These are phyloP conservation scores for Alnus glutinosa DNA, from an alignment of 306 rosid species.

Conservation along the genomic window DNA sequence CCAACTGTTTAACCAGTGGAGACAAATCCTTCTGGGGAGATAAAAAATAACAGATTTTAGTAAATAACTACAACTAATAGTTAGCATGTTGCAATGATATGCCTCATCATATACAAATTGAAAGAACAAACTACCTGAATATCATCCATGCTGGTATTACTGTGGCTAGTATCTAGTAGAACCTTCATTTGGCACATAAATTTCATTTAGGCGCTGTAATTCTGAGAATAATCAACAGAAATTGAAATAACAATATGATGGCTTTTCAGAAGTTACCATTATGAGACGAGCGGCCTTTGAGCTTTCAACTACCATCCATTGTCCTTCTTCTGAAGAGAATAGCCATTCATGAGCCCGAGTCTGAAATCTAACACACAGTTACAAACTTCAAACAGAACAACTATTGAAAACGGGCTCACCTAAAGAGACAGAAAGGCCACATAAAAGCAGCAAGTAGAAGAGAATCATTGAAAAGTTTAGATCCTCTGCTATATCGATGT, in stretches of 20 bases:
- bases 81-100: conserved; percentile 18
- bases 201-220: conserved; percentile 36
- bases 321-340: conserved; percentile 94
- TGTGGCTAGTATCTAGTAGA: conserved; percentile 68
- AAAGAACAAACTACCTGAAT: conserved; percentile 65
- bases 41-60: conserved; percentile 31
- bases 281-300: conserved; percentile 89
- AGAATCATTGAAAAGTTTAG: not conserved
- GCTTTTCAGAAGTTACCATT: conserved; percentile 53
- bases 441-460: not conserved
- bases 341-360: conserved; percentile 86
- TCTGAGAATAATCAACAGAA: conserved; percentile 12
- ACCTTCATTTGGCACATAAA: conserved; percentile 50
- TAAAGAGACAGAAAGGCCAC: not conserved
- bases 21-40: conserved; percentile 82
- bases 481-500: not conserved
- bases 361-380: conserved; percentile 52
- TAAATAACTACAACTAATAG: conserved; percentile 19
- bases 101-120: conserved; percentile 22
- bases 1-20: conserved; percentile 78
- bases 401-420: not conserved
- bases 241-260: conserved; percentile 2
- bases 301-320: conserved; percentile 93
- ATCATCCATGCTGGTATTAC: conserved; percentile 72
- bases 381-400: conserved; percentile 26